Base-by-base conservation (phyloP, 1,284 basidiomycete genomes). In the Cryptococcus sp. region DNA sequence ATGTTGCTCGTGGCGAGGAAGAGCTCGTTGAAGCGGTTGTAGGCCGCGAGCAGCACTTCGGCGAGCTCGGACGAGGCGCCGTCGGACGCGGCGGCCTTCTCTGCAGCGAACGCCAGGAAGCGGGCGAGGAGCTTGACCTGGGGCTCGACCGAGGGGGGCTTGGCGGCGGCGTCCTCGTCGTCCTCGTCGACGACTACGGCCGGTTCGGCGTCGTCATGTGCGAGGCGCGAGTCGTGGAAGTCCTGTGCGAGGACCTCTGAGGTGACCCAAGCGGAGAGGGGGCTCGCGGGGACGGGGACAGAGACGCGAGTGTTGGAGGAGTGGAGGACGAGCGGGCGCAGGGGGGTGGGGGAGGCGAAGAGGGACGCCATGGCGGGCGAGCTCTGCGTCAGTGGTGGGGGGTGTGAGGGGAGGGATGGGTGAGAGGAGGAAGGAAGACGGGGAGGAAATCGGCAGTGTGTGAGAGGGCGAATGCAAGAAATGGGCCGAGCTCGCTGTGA, bases 221-320 rank as follows among this genome's bases (percentile, higher is more conserved):
- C 69, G 45, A 68, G 61, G 48, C 88, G 83, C 55, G 82, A 78
- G 73, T 89, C 85, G 57, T 82, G 78, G 75, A 93, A 94, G 64
- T 91, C 88, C 69, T 93, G 90, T 72, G 88, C 82, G 61, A 93
- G 83, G 68, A 91, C 85, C 77, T 92, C 89, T 54, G 90, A 90
- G 51, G 85, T 83, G 69, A 91, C 88, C 91, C 91, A 94, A 76
- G 72, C 72, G 53, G 91, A 85, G 71, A 90, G 84, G 62, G 80
- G 69, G 40, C 81, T 80, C 18, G 88, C 86, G 48, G 89, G 86
- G 61, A 94, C 88, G 57, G 88, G 90, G 73, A 95, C 85, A 62
- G 87, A 86, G 63, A 94, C 68, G 15, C 78, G 65, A 8, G 73
- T 71, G 42, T 65, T 50, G 43, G 69, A 62, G 47, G 75, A 73